phyloP scores from a whole-genome alignment of 2,329 filamentous ascomycete genomes.

The Botrytis porri region DNA sequence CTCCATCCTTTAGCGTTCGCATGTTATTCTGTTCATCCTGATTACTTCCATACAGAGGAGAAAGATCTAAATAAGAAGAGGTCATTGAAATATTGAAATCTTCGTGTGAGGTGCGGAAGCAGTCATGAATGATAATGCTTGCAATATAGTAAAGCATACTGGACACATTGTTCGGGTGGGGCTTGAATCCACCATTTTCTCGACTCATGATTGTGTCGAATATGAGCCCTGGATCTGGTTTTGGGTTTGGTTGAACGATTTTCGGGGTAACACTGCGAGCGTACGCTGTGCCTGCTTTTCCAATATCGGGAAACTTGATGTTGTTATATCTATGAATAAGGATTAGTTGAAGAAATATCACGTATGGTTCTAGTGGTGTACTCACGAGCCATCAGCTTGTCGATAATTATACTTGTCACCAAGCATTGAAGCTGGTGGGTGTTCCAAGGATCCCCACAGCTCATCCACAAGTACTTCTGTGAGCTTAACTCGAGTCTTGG shows the following conservation, averaged over 20 bases:
- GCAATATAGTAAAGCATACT: conserved; percentile 49
- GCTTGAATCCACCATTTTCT: conserved; percentile 30
- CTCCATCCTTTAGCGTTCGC: conserved; percentile 64
- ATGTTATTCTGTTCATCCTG: conserved; percentile 50
- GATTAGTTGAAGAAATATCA: not conserved
- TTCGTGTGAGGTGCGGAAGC: conserved; percentile 40
- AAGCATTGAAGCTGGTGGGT: conserved; percentile 65
- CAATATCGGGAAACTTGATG: conserved; percentile 60
- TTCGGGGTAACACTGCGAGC: conserved; percentile 61
- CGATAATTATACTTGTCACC: conserved; percentile 63
- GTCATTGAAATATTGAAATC: conserved; percentile 24
- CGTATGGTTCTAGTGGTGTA: conserved; percentile 32
- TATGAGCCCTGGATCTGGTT: conserved; percentile 60
- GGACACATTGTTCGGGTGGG: conserved; percentile 46
- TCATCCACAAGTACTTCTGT: conserved; percentile 66
- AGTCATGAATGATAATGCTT: conserved; percentile 52
- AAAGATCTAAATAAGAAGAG: conserved; percentile 47
- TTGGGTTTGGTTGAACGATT: conserved; percentile 54
- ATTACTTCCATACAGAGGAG: conserved; percentile 45
- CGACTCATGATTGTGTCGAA: conserved; percentile 56
- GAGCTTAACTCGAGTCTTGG: conserved; percentile 50
- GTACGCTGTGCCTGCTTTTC: conserved; percentile 65
- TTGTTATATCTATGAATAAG: conserved; percentile 42
- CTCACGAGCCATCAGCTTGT: conserved; percentile 62
- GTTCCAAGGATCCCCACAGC: conserved; percentile 68